phyloP scores from a whole-genome alignment of 805 yeast species.

The Cyberlindnera nakhonratchasimensis region DNA sequence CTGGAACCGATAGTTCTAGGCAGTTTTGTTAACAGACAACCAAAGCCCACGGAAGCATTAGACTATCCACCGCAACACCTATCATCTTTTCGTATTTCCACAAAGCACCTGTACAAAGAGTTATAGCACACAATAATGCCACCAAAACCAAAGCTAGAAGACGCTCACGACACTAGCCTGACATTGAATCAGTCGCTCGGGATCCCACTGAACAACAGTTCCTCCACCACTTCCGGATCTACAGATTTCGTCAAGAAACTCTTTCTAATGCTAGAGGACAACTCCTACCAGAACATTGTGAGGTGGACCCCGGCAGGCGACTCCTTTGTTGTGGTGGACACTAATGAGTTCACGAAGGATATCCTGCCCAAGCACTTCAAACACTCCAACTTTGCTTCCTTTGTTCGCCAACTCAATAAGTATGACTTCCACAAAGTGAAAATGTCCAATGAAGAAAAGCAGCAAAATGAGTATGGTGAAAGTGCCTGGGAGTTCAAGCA shows the following conservation, averaged over 20 bases:
- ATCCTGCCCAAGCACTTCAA: slow-evolving; percentile 91
- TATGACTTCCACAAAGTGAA: slow-evolving; percentile 97
- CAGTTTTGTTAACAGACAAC: no score
- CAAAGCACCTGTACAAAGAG: not conserved
- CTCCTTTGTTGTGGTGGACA: slow-evolving; percentile 83
- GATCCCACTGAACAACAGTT: slow-evolving; percentile 20
- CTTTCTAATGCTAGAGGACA: slow-evolving; percentile 81
- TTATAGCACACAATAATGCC: slow-evolving; percentile 11
- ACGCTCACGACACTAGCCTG: slow-evolving; percentile 1
- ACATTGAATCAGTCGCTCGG: slow-evolving; percentile 22
- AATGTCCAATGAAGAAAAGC: slow-evolving; percentile 59
- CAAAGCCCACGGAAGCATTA: no score
- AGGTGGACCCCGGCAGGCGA: slow-evolving; percentile 87
- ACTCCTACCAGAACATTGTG: slow-evolving; percentile 69
- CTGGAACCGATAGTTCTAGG: no score
- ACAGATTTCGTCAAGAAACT: slow-evolving; percentile 77
- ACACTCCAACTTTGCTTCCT: slow-evolving; percentile 91
- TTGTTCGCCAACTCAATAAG: slow-evolving; percentile 92
- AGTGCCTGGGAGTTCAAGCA: slow-evolving; percentile 95
- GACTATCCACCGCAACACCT: no score
- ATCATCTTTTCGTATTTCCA: no score
- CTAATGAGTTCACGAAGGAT: slow-evolving; percentile 84
- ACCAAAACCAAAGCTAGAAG: slow-evolving; percentile 17
- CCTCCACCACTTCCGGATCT: slow-evolving; percentile 42
- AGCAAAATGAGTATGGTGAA: slow-evolving; percentile 56